Evolutionary conservation across 1,284 basidiomycete species (phyloP).

Genomic region (Lignosus rhinocerotis): DNA sequence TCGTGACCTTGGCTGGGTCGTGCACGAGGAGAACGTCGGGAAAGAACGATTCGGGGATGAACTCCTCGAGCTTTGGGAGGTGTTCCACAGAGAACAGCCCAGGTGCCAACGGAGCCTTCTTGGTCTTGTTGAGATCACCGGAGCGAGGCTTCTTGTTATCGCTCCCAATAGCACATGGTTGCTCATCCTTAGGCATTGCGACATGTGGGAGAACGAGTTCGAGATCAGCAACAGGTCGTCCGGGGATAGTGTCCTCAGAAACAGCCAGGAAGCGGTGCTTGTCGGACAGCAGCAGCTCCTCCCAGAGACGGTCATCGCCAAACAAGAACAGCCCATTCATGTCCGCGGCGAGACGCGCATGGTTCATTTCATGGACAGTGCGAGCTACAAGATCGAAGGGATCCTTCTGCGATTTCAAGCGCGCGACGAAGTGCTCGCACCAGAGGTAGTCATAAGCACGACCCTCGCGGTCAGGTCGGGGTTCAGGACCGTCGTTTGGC

Average conservation of each 20-base stretch:
- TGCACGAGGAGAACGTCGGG: constrained; percentile 37
- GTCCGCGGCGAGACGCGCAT: background rate
- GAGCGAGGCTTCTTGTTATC: too few species aligned
- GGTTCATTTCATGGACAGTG: background rate
- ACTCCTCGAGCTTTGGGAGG: constrained; percentile 34
- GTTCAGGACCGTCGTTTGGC: background rate
- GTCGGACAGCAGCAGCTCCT: background rate
- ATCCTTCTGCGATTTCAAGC: background rate
- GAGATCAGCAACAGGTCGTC: background rate
- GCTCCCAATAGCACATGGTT: too few species aligned
- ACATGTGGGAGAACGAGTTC: background rate
- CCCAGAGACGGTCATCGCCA: background rate
- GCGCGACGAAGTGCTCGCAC: background rate
- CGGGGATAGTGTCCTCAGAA: background rate
- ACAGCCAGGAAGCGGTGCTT: background rate
- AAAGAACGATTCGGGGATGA: constrained; percentile 34
- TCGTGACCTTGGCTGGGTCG: constrained; percentile 23
- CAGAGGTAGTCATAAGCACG: background rate
- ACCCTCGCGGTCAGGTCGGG: background rate
- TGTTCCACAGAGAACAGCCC: constrained; percentile 2
- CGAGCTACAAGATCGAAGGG: background rate
- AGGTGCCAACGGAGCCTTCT: background rate
- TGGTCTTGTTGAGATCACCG: background rate
- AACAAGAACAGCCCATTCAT: background rate
- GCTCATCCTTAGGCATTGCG: background rate